Base-by-base conservation (phyloP, 2,329 filamentous ascomycete genomes). In the Ophiostoma sp. region DNA sequence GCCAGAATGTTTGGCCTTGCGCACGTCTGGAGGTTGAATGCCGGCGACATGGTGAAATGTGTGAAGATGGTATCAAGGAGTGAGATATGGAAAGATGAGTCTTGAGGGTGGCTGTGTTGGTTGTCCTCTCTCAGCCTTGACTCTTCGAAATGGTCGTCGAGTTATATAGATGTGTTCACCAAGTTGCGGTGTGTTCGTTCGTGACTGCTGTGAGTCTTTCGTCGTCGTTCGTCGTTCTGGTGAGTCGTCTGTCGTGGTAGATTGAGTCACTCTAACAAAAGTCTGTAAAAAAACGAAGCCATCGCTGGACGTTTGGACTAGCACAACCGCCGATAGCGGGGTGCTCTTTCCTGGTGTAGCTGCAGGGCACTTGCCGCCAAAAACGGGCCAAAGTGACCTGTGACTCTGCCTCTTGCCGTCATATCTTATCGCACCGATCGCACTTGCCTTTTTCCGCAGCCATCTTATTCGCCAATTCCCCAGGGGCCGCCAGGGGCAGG, bases 1-100 rank as follows among this genome's bases (percentile, higher is more conserved):
- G 90, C 86, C 76, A 95, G 83, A 75, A 95, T 94, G 81, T 95
- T 95, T 59, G 91, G 87, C 77, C 93, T 88, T 55, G 92, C 92
- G 80, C 92, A 95, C 75, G 88, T 91, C 78, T 92, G 84, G 70
- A 95, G 84, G 79, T 94, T 88, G 82, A 95, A 95, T 42, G 71
- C 57, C 39, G 90, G 85, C 45, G 88, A 86, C 85, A 89, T 90
- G 73, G 75, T 79, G n/a, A 7, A 11, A 22, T 59, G 9, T 31
- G n/a, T 39, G 11, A 22, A 33, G 36, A 33, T 19, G 17, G 5
- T 25, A 28, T 9, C 8, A 12, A 2, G 50, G 33, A 48, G 3
- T 31, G 4, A 6, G 6, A 28, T 22, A n/a, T 31, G 1, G 4
- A 36, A 45, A 42, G 12, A 45, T 22, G 7, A 33, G 52, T 19